phyloP scores from a whole-genome alignment of 768 basidiomycete genomes.

The Kwoniella newhampshirensis region DNA sequence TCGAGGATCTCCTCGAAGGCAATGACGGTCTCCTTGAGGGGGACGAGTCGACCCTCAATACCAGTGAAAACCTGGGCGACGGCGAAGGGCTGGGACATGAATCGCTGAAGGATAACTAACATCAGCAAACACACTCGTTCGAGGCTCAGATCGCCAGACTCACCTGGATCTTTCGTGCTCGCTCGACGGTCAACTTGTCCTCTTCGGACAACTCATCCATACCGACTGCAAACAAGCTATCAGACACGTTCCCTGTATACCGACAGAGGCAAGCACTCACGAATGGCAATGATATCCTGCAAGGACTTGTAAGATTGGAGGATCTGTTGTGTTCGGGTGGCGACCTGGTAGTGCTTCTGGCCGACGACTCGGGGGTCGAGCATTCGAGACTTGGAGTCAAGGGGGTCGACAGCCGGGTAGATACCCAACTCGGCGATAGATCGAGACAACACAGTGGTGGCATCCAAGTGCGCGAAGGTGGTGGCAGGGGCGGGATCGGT shows the following conservation, averaged over 20 bases:
- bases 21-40: conserved; percentile 71
- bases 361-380: conserved; percentile 96
- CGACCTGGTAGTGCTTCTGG: conserved; percentile 91
- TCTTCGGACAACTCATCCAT: conserved; percentile 99
- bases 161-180: conserved; percentile 93
- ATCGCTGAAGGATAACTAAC: conserved; percentile 64
- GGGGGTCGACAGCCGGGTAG: conserved; percentile 98
- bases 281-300: conserved; percentile 96
- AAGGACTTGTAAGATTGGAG: conserved; percentile 58
- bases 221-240: conserved; percentile 60
- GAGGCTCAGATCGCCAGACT: no score
- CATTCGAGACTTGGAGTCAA: conserved; percentile 99
- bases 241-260: conserved; percentile 2
- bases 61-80: conserved; percentile 99
- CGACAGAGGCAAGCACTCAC: conserved; percentile 19
- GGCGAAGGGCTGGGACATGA: conserved; percentile 99
- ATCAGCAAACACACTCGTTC: neutral
- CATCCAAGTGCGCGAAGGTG: conserved; percentile 99
- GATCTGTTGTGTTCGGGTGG: conserved; percentile 95
- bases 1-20: conserved; percentile 96
- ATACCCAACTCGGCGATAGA: conserved; percentile 81
- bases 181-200: conserved; percentile 98
- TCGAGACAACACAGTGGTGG: conserved; percentile 98
- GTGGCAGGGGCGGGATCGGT: conserved; percentile 99
- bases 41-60: conserved; percentile 95